Conservation (phyloP, 2,329 filamentous ascomycete species). For the Apiospora arundinis region DNA sequence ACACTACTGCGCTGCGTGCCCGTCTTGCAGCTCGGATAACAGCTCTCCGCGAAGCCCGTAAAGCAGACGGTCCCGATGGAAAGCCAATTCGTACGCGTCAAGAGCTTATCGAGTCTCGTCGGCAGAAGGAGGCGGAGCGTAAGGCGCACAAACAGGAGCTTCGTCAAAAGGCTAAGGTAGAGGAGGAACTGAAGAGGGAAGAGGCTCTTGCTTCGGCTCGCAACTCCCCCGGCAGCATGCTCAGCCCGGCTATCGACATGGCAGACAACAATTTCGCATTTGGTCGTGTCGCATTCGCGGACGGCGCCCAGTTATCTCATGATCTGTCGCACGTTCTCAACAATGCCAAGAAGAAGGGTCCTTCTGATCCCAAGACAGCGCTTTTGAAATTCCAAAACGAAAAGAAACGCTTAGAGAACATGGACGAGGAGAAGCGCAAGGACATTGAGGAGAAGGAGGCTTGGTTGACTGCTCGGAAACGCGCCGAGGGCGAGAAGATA, state of each 20-base stretch:
- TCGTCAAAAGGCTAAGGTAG: conserved; percentile 76
- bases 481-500: conserved; percentile 87
- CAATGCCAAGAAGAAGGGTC: conserved; percentile 78
- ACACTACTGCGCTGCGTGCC: conserved; percentile 77
- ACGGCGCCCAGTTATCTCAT: conserved; percentile 81
- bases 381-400: conserved; percentile 88
- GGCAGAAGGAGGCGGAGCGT: conserved; percentile 85
- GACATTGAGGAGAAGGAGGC: conserved; percentile 92
- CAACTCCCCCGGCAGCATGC: conserved; percentile 63
- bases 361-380: conserved; percentile 83
- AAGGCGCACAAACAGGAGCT: conserved; percentile 90
- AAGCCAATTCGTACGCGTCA: conserved; percentile 84
- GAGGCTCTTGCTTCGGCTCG: conserved; percentile 65
- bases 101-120: conserved; percentile 88
- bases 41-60: conserved; percentile 81
- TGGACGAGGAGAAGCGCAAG: conserved; percentile 81
- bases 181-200: conserved; percentile 74
- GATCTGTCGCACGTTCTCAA: conserved; percentile 68
- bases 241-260: conserved; percentile 61
- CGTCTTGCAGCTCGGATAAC: conserved; percentile 85
- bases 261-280: conserved; percentile 81
- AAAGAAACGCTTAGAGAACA: conserved; percentile 75
- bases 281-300: conserved; percentile 87
- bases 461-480: conserved; percentile 90
- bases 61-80: conserved; percentile 84